A percentile compares a stretch with the other conserved stretches of the same genome.
Conservation (phyloP, 2,329 filamentous ascomycete genomes). For the Microcyclospora pomicola region DNA sequence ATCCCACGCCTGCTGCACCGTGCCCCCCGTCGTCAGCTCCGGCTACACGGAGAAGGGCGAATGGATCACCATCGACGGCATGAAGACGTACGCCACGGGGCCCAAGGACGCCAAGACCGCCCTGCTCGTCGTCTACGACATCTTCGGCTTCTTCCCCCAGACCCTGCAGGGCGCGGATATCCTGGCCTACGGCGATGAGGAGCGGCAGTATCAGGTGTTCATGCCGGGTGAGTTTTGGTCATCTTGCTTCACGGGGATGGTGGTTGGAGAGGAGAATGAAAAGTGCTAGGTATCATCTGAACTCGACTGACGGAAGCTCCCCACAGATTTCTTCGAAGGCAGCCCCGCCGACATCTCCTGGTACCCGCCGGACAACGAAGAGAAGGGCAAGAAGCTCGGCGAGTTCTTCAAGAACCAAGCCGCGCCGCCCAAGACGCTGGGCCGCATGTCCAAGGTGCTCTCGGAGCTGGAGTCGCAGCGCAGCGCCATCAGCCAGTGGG, state of each 20-base stretch:
- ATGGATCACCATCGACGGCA: conserved; percentile 44
- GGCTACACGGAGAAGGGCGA: conserved; percentile 45
- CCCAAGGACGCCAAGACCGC: conserved; percentile 38
- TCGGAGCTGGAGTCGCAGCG: conserved; percentile 38
- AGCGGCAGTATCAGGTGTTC: conserved; percentile 65
- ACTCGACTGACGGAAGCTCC: background rate
- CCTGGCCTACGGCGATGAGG: conserved; percentile 48
- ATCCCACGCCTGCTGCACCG: conserved; percentile 32
- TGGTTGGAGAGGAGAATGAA: background rate
- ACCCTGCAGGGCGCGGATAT: conserved; percentile 52
- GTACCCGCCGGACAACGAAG: conserved; percentile 34
- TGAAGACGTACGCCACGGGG: conserved; percentile 49
- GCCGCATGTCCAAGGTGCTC: conserved; percentile 41
- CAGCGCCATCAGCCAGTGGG: conserved; percentile 40
- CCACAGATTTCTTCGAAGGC: conserved; percentile 66
- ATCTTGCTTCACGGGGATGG: no score
- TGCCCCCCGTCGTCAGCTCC: conserved; percentile 34
- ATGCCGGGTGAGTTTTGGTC: conserved; percentile 43
- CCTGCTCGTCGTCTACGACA: conserved; percentile 47
- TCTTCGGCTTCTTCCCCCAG: conserved; percentile 51
- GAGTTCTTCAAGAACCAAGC: conserved; percentile 43
- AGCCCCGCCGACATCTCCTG: conserved; percentile 49
- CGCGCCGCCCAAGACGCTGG: conserved; percentile 43
- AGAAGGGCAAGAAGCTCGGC: conserved; percentile 46
- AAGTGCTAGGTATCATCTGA: background rate